Base-by-base conservation (phyloP, 23 red algal species). In the Cyanidiococcus yangmingshanensis region DNA sequence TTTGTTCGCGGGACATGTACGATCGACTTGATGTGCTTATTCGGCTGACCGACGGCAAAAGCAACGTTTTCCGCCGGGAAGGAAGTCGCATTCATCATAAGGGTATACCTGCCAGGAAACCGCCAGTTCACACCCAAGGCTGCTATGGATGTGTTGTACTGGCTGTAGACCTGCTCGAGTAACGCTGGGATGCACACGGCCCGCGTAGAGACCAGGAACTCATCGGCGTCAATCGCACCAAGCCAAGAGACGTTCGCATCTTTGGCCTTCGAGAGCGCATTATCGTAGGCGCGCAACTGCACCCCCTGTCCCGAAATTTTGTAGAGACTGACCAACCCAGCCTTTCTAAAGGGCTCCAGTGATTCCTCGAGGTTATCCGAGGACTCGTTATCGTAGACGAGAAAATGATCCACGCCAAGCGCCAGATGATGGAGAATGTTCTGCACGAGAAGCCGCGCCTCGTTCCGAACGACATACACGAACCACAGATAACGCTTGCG, bases 221-320 rank as follows among this genome's bases (percentile, higher is more conserved):
- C 63, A 35, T 71, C 63, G n/a, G 32, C 63, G 27, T 71, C 63
- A 29, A 71, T 71, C 7, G 32, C 63, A 7, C n/a, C 63, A 7
- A 71, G 63, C 63, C 63, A 71, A 12, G n/a, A 35, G 16, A 71
- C 63, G n/a, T 30, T 7, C 7, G n/a, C n/a, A 35, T 30, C 12
- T 32, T 29, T 12, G 16, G 63, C 63, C n/a, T 30, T 32, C 12
- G 12, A 7, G n/a, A 71, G n/a, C n/a, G 63, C 63, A 25, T 25
- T 29, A 29, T 71, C 63, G 32, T 71, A 71, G n/a, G 32, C 63
- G n/a, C 32, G n/a, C 63, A 71, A 29, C 63, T 71, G 63, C 63
- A 25, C n/a, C 27, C 21, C 21, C 63, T 35, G n/a, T 12, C 32
- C 63, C 32, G 63, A 25, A 25, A 71, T 35, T 3, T 25, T 25